phyloP scores from a whole-genome alignment of 75 land plant species.

The Picea sitchensis region DNA sequence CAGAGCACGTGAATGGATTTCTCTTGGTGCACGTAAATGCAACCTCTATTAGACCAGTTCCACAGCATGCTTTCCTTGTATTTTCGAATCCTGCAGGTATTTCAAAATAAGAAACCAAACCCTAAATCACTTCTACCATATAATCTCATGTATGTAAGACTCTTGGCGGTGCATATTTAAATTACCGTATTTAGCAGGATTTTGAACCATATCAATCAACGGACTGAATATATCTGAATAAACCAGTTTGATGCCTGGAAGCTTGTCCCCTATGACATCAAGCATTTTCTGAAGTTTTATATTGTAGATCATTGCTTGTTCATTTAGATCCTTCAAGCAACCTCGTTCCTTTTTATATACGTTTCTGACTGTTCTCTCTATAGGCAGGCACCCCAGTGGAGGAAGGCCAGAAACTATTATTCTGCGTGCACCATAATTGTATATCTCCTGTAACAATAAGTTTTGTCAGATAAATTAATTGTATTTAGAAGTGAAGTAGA shows the following conservation, averaged over 20 bases:
- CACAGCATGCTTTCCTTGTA: constrained; percentile 61
- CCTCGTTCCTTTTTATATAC: background rate
- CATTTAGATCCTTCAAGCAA: constrained; percentile 49
- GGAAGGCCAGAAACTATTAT: constrained; percentile 16
- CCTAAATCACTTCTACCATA: background rate
- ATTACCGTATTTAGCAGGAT: constrained; percentile 1
- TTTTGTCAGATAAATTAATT: background rate
- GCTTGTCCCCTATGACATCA: constrained; percentile 8
- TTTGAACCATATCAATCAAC: background rate
- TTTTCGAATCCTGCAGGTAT: constrained; percentile 45
- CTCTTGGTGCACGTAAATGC: constrained; percentile 38
- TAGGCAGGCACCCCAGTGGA: constrained; percentile 75
- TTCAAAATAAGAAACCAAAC: background rate
- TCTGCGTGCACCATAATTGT: background rate
- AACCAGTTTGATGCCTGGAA: constrained; percentile 16
- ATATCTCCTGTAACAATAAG: background rate
- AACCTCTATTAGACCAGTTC: constrained; percentile 54
- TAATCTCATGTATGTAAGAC: background rate
- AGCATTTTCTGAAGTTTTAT: constrained; percentile 26
- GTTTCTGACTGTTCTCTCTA: constrained; percentile 38
- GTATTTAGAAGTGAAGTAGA: too few relatives aligned
- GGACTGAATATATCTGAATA: too few relatives aligned
- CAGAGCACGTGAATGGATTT: constrained; percentile 28
- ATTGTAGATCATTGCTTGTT: constrained; percentile 39
- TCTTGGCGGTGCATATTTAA: background rate